Base-by-base conservation (phyloP, 2,329 filamentous ascomycete genomes). In the Pseudogymnoascus sp. region DNA sequence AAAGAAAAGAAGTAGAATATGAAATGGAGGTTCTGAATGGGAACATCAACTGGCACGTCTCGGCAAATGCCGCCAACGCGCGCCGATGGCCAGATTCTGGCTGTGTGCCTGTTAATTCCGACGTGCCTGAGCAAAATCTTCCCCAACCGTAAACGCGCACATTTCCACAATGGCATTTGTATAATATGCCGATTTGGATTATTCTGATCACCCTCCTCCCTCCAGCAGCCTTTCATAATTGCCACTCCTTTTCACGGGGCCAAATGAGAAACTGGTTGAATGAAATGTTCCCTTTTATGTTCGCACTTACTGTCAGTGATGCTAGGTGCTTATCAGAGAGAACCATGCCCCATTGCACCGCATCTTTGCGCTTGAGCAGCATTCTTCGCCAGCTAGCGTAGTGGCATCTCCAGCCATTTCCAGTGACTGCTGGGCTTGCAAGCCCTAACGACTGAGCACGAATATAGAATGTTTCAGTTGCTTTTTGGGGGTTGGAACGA, bases 21-120 rank as follows among this genome's bases (percentile, higher is more conserved):
- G 49, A 55, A 55, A 55, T 55, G 49, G 49, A 55, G 49, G 49
- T 55, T 55, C 49, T 55, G 49, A 55, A 55, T 55, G 49, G 49
- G 49, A 55, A 55, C 49, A 21, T 33, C 29, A 55, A 55, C 49
- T 55, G 49, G 49, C 49, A 55, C 29, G 49, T 55, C 29, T 55
- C 49, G 49, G 49, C 16, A 55, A 55, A 55, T 55, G 49, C 49
- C 49, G 49, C n/a, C 49, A 55, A 21, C 49, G 14, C 43, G 43
- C 45, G 49, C 49, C 49, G 49, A 55, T 55, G 29, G 29, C 29
- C 49, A 55, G 49, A 55, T 55, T 55, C 49, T 55, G 49, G 49
- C 49, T n/a, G 29, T 55, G 49, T 55, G 49, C 49, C 49, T 55
- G 45, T 33, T 55, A 55, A 55, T 55, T 55, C 29, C 49, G 49